Base-by-base conservation (phyloP, 176 grass and related monocot genomes). In the Otatea glauca region DNA sequence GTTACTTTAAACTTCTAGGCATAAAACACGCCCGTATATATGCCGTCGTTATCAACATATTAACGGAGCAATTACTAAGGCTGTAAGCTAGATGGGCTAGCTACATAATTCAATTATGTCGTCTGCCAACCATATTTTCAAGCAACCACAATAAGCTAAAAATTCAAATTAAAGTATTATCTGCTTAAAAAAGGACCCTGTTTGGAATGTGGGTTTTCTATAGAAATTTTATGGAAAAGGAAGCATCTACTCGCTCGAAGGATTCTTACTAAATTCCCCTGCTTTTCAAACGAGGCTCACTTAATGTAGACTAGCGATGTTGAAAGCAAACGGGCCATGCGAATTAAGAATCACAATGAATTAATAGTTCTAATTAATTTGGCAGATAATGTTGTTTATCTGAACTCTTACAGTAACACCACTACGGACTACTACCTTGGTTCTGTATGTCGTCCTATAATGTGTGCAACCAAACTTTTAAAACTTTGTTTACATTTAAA, bases 91-190 rank as follows among this genome's bases (percentile, higher is more conserved):
- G 42, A 64, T 79, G 61, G 37, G 21, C 35, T 78, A 34, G 42
- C 16, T 78, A 65, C 37, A n/a, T 77, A 51, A 49, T 47, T 35
- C 55, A 43, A 71, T 82, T 14, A 9, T 20, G 9, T 32, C 39
- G 23, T 5, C n/a, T 35, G 3, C 41, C 55, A 83, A 83, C 68
- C 12, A 83, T 10, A 74, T 74, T 74, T 64, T 51, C 56, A 82
- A 15, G 68, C 68, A 53, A 34, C 48, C 15, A 32, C 24, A 18
- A 5, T 3, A 15, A 50, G 23, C 43, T 8, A 32, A 42, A 24
- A 41, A 41, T 76, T 59, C 23, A 29, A 24, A 78, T 58, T 13
- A 48, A 48, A 48, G 12, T 48, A 13, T 48, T 48, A 48, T 48
- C 47, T 12, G 47, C 21, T 23, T 10, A 23, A 58, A 58, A 23